Percentiles rank a stretch among this genome's conserved stretches.
These are phyloP conservation scores for Pseudomicrostroma phylloplanum DNA, from an alignment of 1,284 basidiomycete genomes.

Conservation along the genomic window DNA sequence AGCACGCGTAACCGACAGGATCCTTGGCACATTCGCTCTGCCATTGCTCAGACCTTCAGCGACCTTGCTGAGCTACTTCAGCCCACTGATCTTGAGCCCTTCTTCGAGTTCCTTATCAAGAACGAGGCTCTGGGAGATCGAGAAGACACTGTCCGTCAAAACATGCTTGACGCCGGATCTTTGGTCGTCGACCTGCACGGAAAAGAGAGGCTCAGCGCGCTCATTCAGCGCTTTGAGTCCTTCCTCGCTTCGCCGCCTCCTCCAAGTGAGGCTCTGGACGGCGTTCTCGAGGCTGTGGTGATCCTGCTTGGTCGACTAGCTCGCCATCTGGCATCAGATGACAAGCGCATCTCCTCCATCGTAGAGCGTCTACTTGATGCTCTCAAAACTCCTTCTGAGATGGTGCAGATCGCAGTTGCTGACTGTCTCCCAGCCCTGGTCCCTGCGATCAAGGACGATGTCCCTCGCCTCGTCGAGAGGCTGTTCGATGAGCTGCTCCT, in stretches of 20 bases:
- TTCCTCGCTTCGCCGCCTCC: conserved; percentile 59
- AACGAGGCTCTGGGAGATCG: conserved; percentile 84
- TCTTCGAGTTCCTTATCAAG: conserved; percentile 81
- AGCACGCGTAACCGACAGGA: conserved; percentile 83
- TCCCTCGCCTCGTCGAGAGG: conserved; percentile 58
- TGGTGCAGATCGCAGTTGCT: conserved; percentile 92
- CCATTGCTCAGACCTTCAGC: conserved; percentile 68
- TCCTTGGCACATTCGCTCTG: conserved; percentile 79
- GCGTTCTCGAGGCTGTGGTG: conserved; percentile 83
- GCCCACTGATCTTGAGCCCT: conserved; percentile 63
- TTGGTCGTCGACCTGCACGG: conserved; percentile 80
- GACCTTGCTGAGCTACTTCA: conserved; percentile 66
- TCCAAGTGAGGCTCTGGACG: conserved; percentile 29
- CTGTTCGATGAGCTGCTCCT: conserved; percentile 63
- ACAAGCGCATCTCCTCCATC: conserved; percentile 55
- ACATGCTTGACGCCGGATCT: conserved; percentile 79
- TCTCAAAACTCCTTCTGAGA: conserved; percentile 87
- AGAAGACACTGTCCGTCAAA: conserved; percentile 70
- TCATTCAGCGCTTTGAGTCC: conserved; percentile 79
- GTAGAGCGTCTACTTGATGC: conserved; percentile 85
- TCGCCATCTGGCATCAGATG: conserved; percentile 68
- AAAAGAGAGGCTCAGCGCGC: conserved; percentile 63
- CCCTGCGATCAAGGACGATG: conserved; percentile 59
- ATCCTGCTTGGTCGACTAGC: conserved; percentile 91
- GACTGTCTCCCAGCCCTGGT: conserved; percentile 82